Evolutionary conservation across 169 alveolate genomes (phyloP), one percentile per base, ranked within the genome.

Genomic region (Eimeria tenella): DNA sequence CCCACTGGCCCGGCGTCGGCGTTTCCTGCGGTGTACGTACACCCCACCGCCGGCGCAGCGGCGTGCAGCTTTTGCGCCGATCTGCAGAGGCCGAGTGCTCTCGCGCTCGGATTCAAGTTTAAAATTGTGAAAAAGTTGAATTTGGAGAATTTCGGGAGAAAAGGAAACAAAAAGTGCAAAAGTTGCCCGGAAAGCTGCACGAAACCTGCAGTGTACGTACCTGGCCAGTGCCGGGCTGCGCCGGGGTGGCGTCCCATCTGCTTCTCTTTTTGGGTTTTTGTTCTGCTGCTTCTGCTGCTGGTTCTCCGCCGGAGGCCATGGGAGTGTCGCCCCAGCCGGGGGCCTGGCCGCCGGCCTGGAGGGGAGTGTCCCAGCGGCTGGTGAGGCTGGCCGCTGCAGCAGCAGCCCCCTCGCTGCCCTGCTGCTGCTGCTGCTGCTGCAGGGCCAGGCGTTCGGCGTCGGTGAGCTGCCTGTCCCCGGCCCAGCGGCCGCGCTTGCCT

Each of bases 161-260:
- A 53, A 53, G 56, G 4, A 17, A 19, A 56, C 19, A 23, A 55
- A 70, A 56, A 79, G 56, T 25, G 71, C 5, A 19, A 58, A 73
- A 42, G n/a, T 75, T 52, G 52, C 60, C 3, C 15, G 4, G 21
- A 70, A 53, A 79, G 70, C 50, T 68, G 42, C 42, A 17, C 79
- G n/a, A 15, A 68, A 15, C 50, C 13, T 19, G 25, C 65, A 50
- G 4, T 42, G 58, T 4, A 13, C 77, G 6, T 65, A 91, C 94
- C 91, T 91, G 94, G 15, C 94, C 94, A 11, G 95, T 92, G 88
- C 93, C 95, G 9, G 92, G 93, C 52, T 65, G 70, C 63, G 95
- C 94, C 52, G 98, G 98, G 17, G 97, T 96, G 21, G 95, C 96
- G 81, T 96, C 98, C 98, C 98, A 96, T n/a, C 98, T 19, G 68